Conservation (phyloP, 257 asterid species). For the Capsicum rhomboideum region DNA sequence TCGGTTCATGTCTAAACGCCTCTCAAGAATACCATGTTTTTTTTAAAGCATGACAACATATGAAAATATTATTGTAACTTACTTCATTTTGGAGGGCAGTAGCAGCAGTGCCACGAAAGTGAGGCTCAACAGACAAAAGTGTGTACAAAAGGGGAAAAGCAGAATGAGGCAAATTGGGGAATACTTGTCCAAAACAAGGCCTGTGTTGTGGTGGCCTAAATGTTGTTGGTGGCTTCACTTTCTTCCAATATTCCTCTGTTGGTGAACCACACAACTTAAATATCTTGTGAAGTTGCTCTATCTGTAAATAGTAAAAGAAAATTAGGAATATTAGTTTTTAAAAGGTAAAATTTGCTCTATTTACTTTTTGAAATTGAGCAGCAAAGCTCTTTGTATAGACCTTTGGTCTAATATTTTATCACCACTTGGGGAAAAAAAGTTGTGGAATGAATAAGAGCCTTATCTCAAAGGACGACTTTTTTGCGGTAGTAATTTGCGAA, state of each 20-base stretch:
- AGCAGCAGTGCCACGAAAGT: slow-evolving; percentile 50
- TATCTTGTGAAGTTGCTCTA: slow-evolving; percentile 78
- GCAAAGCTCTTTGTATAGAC: too few species aligned
- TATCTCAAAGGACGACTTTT: too few species aligned
- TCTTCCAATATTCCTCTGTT: slow-evolving; percentile 70
- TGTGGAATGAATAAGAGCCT: too few species aligned
- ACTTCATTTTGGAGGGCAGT: slow-evolving; percentile 49
- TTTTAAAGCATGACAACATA: neutral
- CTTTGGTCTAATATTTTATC: too few species aligned
- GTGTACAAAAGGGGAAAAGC: slow-evolving; percentile 33
- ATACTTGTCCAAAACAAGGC: slow-evolving; percentile 40
- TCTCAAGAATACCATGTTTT: neutral
- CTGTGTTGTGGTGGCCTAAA: slow-evolving; percentile 60
- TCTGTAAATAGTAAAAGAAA: slow-evolving; percentile 19
- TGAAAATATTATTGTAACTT: slow-evolving; percentile 12
- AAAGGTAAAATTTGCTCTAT: too few species aligned
- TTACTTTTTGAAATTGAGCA: too few species aligned
- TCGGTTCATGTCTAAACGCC: neutral
- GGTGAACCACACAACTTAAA: slow-evolving; percentile 86
- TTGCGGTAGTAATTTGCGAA: too few species aligned
- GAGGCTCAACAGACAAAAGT: slow-evolving; percentile 60
- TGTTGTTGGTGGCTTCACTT: slow-evolving; percentile 59
- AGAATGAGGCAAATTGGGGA: slow-evolving; percentile 47
- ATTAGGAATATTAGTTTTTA: neutral
- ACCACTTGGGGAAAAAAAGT: too few species aligned